A percentile compares a stretch with the other conserved stretches of the same genome.
Conservation (phyloP, 1,284 basidiomycete genomes). For the Fomitopsis betulina region DNA sequence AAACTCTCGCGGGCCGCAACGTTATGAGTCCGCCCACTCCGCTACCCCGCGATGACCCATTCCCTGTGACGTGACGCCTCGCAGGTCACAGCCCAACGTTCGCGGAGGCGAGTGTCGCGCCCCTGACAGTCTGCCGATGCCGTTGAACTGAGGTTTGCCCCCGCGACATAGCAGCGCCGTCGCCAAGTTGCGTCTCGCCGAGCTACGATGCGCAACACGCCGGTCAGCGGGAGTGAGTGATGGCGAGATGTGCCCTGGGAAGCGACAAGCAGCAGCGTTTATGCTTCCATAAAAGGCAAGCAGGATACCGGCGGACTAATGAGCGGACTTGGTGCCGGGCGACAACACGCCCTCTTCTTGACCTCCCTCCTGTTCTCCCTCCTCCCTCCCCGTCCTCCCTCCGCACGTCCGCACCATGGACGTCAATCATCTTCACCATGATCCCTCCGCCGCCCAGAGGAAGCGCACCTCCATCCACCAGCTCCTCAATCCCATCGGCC, state of each 20-base stretch:
- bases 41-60: background rate
- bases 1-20: background rate
- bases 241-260: background rate
- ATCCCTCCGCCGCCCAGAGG: slow-evolving; percentile 30
- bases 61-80: background rate
- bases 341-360: slow-evolving; percentile 9
- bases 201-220: background rate
- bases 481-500: slow-evolving; percentile 41
- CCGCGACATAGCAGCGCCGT: background rate
- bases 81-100: background rate
- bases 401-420: slow-evolving; percentile 32
- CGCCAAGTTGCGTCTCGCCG: background rate
- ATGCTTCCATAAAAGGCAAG: slow-evolving; percentile 12
- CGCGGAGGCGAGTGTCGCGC: background rate
- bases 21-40: slow-evolving; percentile 1
- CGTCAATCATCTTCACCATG: slow-evolving; percentile 31
- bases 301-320: slow-evolving; percentile 9
- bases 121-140: background rate
- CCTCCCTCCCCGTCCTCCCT: slow-evolving; percentile 10
- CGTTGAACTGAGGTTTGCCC: too few relatives aligned
- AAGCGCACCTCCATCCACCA: slow-evolving; percentile 50
- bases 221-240: background rate
- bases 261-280: slow-evolving; percentile 3
- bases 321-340: slow-evolving; percentile 17
- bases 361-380: slow-evolving; percentile 7